phyloP scores from a whole-genome alignment of 805 yeast species.

The Myxozyma kluyveri region DNA sequence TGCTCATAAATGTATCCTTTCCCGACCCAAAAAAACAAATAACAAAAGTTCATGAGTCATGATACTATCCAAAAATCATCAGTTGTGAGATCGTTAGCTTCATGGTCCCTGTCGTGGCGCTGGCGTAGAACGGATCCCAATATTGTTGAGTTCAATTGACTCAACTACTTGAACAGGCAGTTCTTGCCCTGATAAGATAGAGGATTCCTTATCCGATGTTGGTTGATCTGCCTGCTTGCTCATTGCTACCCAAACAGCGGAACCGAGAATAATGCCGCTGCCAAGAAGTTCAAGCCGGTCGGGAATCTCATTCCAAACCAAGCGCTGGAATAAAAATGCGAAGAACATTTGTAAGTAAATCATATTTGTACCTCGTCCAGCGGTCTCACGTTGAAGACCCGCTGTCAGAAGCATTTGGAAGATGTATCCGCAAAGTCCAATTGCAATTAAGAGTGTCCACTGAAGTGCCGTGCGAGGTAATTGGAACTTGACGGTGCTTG shows the following conservation, averaged over 20 bases:
- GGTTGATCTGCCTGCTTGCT: conserved; percentile 44
- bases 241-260: conserved; percentile 60
- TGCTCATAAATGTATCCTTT: too few relatives aligned
- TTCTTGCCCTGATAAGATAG: too few relatives aligned
- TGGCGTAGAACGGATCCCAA: too few relatives aligned
- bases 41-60: too few relatives aligned
- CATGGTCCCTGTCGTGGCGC: too few relatives aligned
- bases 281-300: conserved; percentile 68
- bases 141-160: too few relatives aligned
- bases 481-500: conserved; percentile 60
- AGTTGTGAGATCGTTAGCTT: too few relatives aligned
- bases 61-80: too few relatives aligned
- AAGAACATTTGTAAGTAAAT: conserved; percentile 73
- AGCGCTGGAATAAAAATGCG: conserved; percentile 71
- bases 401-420: conserved; percentile 78
- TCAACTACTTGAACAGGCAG: too few relatives aligned
- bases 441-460: conserved; percentile 59
- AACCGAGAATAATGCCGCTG: conserved; percentile 59
- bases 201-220: background rate
- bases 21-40: too few relatives aligned
- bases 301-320: conserved; percentile 73
- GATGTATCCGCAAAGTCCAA: conserved; percentile 77
- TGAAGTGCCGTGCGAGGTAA: conserved; percentile 60
- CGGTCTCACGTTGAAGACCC: conserved; percentile 78
- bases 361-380: conserved; percentile 73